These are phyloP conservation scores for Geranium incanum DNA, from an alignment of 441 rosid species.

Conservation along the genomic window DNA sequence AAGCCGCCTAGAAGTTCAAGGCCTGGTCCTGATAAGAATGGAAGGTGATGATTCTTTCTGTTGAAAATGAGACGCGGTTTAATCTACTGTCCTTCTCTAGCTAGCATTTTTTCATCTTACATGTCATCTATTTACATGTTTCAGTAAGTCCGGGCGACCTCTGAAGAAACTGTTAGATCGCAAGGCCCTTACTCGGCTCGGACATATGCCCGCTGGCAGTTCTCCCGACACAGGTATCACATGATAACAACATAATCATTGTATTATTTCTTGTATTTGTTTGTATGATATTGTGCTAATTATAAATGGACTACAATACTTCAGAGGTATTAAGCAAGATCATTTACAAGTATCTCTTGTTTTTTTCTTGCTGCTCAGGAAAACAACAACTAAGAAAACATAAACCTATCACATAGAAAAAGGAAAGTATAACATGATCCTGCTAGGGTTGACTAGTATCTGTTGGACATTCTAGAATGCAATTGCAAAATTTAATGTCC, in stretches of 20 bases:
- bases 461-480: neutral
- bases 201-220: slow-evolving; percentile 34
- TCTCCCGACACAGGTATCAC: slow-evolving; percentile 59
- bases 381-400: neutral
- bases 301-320: neutral
- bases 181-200: slow-evolving; percentile 51
- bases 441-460: slow-evolving; percentile 1
- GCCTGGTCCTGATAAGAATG: slow-evolving; percentile 58
- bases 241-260: neutral
- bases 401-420: neutral
- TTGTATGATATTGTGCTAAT: neutral
- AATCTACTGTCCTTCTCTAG: slow-evolving; percentile 2
- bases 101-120: slow-evolving; percentile 10
- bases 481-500: neutral
- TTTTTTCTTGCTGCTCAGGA: neutral
- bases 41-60: slow-evolving; percentile 33
- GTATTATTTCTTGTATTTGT: neutral
- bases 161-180: slow-evolving; percentile 73
- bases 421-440: neutral
- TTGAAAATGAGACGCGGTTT: slow-evolving; percentile 11
- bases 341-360: neutral
- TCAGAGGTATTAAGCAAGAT: neutral
- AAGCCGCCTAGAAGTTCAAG: slow-evolving; percentile 47
- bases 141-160: slow-evolving; percentile 87
- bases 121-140: slow-evolving; percentile 21